phyloP scores from a whole-genome alignment of 2,329 filamentous ascomycete species.

The Colletotrichum lentis region DNA sequence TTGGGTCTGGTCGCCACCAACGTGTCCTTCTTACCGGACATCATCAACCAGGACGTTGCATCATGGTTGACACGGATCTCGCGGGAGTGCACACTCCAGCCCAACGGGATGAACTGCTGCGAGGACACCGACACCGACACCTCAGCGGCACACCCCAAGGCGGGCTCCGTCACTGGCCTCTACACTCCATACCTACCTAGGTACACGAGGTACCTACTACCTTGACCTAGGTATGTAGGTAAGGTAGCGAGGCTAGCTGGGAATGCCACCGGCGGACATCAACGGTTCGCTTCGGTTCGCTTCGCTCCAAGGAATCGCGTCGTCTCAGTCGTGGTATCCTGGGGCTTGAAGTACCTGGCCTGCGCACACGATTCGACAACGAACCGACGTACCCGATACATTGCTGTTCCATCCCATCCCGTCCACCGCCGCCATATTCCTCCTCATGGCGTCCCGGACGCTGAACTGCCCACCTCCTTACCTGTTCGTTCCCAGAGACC shows the following conservation, averaged over 20 bases:
- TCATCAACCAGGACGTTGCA: background rate
- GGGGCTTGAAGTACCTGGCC: slow-evolving; percentile 20
- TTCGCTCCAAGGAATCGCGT: slow-evolving; percentile 27
- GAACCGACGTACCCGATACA: slow-evolving; percentile 25
- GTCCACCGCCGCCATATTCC: slow-evolving; percentile 23
- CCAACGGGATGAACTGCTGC: background rate
- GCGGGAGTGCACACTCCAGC: slow-evolving; percentile 10
- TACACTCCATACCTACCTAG: background rate
- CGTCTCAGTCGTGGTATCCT: slow-evolving; percentile 1
- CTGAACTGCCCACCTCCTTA: slow-evolving; percentile 21
- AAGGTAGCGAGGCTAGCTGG: no score
- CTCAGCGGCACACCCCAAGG: slow-evolving; percentile 9
- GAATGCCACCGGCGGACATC: slow-evolving; percentile 28
- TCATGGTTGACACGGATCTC: background rate
- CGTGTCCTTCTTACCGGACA: background rate
- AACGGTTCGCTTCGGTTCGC: slow-evolving; percentile 35
- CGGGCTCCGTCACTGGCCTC: slow-evolving; percentile 3
- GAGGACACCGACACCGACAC: slow-evolving; percentile 3
- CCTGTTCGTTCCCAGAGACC: background rate
- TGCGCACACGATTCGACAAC: background rate
- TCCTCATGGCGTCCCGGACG: slow-evolving; percentile 12
- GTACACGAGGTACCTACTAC: slow-evolving; percentile 7
- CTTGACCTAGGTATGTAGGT: slow-evolving; percentile 14
- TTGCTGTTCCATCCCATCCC: background rate
- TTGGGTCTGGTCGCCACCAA: background rate